phyloP scores from a whole-genome alignment of 176 grass and related monocot genomes.

The sorghum (Sorghum bicolor) region Sorghum_bicolor_NCBIv3 NC_012871.2:64378001-64378500 shows the following conservation, averaged over 20 bases:
- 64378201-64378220: background rate
- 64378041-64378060: background rate
- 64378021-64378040: background rate
- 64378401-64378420: too few relatives aligned
- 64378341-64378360: background rate
- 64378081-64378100: background rate
- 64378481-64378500: background rate
- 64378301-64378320: background rate
- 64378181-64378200: background rate
- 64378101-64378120: background rate
- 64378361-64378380: background rate
- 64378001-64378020: background rate
- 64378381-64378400: background rate
- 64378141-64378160: background rate
- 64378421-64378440: too few relatives aligned
- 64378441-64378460: background rate
- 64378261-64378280: background rate
- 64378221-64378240: background rate
- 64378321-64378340: too few relatives aligned
- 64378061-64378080: background rate
- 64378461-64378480: background rate
- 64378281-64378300: background rate
- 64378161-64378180: background rate
- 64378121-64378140: background rate
- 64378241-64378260: background rate